Evolutionary conservation across 306 rosid genomes (phyloP).

Genomic region (Vigna unguiculata): DNA sequence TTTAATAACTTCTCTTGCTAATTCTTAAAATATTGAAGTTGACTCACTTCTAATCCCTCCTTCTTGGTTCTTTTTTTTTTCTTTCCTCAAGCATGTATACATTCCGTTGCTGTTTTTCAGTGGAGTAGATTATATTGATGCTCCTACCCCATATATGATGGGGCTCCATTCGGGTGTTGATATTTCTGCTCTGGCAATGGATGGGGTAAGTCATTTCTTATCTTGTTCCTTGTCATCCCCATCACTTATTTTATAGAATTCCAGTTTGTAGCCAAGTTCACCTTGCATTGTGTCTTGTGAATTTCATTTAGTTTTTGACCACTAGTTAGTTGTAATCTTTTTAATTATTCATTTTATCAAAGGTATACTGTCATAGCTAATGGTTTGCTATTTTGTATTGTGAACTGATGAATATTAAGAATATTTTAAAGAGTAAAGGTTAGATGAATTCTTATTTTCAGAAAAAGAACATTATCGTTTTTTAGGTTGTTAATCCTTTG

Average conservation of each 20-base stretch:
- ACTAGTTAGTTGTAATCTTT: constrained; percentile 16
- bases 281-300: constrained; percentile 35
- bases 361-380: constrained; percentile 21
- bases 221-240: constrained; percentile 18
- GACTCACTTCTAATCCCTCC: constrained; percentile 56
- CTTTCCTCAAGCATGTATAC: constrained; percentile 92
- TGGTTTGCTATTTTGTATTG: constrained; percentile 12
- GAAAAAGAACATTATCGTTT: constrained; percentile 19
- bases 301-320: constrained; percentile 28
- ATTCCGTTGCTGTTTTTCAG: constrained; percentile 99
- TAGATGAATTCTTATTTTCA: constrained; percentile 29
- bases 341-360: constrained; percentile 25
- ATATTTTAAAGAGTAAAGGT: constrained; percentile 16
- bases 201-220: constrained; percentile 79
- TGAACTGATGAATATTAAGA: constrained; percentile 17
- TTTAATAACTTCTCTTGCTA: constrained; percentile 35
- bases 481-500: constrained; percentile 21
- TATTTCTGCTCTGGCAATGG: constrained; percentile 77
- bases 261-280: constrained; percentile 24
- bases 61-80: constrained; percentile 49
- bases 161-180: constrained; percentile 99
- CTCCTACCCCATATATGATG: constrained; percentile 99
- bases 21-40: constrained; percentile 39
- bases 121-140: constrained; percentile 99
- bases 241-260: constrained; percentile 17